Base-by-base conservation (phyloP, 352 stramenopile species). In the Pythium aristosporum region DNA sequence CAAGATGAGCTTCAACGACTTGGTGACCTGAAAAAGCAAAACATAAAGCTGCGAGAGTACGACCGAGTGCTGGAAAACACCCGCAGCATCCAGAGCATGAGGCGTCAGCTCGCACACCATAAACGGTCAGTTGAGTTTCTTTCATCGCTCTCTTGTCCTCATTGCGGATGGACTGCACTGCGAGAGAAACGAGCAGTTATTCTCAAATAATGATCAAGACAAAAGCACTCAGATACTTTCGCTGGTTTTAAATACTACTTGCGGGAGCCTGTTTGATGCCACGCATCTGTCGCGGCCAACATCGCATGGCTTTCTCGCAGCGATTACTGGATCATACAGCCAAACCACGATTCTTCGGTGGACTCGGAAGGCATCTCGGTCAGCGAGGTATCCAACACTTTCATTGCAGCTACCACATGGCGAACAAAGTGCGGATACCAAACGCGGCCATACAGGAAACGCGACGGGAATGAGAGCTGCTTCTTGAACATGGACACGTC, bases 381-480 rank as follows among this genome's bases (percentile, higher is more conserved):
- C 55, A 75, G 58, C 37, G 75, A 73, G 6, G 79, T 75, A 47
- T 80, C 84, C 6, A 93, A 44, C 36, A 83, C 73, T 55, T 87
- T 91, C 84, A 93, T 93, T 23, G 77, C 79, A 13, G 74, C 80
- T 16, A 80, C 79, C 7, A 93, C 77, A 61, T 93, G 74, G 44
- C 71, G 73, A 20, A 79, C 69, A 61, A 87, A 93, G 63, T 89
- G 87, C 2, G 84, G 82, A 44, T 88, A 68, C 84, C 84, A 93
- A 37, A 91, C 78, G 30, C 86, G 84, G 41, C 89, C 82, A 61
- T 93, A 93, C 43, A 93, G 57, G 71, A 93, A 90, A 44, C 84
- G 75, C 10, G 80, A 79, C 0, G 80, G 86, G 54, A 93, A 90
- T 43, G 84, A 76, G 16, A 93, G 73, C 41, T 93, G 82, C 51